Evolutionary conservation across 176 grass and related monocot genomes (phyloP).

Genomic region (Triticum monococcum): DNA sequence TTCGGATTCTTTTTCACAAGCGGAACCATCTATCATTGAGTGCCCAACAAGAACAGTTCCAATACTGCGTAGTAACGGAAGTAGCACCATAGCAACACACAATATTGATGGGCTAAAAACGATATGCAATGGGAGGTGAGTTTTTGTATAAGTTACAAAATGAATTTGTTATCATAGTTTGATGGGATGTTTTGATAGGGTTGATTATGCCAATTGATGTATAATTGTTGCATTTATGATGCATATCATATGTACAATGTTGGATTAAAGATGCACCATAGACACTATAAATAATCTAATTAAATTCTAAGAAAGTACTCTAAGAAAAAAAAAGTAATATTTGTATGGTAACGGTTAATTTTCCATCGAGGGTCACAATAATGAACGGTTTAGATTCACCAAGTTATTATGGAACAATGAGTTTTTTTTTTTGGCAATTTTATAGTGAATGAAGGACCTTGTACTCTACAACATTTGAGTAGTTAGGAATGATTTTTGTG

Average conservation of each 20-base stretch:
- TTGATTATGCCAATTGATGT: neutral
- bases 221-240: neutral
- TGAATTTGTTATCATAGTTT: neutral
- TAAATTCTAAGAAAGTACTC: neutral
- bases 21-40: neutral
- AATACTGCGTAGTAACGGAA: neutral
- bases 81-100: neutral
- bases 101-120: neutral
- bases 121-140: slow-evolving; percentile 2
- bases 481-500: neutral
- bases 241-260: neutral
- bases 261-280: neutral
- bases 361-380: neutral
- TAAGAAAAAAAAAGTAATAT: neutral
- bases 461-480: neutral
- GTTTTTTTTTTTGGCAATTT: neutral
- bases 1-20: neutral
- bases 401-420: neutral
- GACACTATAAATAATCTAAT: neutral
- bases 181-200: no score
- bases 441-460: neutral
- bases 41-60: slow-evolving; percentile 16
- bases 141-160: neutral
- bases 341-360: neutral
- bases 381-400: neutral